These are phyloP conservation scores for Hirschfeldia incana DNA, from an alignment of 345 rosid species.

Conservation along the genomic window DNA sequence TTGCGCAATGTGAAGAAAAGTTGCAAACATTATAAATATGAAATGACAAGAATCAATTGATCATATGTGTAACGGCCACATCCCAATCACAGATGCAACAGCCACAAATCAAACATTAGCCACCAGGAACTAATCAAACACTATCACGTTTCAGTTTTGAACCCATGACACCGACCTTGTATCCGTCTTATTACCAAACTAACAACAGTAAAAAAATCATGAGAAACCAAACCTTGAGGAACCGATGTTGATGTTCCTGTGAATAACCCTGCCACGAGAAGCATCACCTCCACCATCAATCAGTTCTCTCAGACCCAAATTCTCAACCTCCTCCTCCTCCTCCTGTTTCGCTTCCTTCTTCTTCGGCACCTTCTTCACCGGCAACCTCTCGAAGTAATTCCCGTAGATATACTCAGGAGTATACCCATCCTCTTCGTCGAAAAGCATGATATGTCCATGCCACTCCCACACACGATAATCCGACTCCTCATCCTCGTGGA, in stretches of 20 bases:
- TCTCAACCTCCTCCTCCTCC: conserved; percentile 45
- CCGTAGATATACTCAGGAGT: conserved; percentile 94
- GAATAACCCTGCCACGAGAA: conserved; percentile 71
- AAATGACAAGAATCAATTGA: neutral
- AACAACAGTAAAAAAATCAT: neutral
- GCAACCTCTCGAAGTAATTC: conserved; percentile 92
- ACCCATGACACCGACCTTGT: no score
- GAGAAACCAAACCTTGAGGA: conserved; percentile 55
- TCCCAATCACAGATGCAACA: no score
- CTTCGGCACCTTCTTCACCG: conserved; percentile 44
- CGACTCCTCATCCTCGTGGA: conserved; percentile 72
- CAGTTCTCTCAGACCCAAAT: conserved; percentile 80
- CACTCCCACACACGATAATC: conserved; percentile 99
- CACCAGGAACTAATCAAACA: no score
- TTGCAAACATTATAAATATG: neutral
- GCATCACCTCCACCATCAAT: conserved; percentile 64
- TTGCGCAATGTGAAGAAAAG: neutral
- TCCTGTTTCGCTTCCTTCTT: conserved; percentile 47
- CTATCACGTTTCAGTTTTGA: no score
- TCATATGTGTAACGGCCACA: neutral
- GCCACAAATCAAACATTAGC: no score
- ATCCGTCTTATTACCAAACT: conserved; percentile 13
- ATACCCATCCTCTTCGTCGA: conserved; percentile 84
- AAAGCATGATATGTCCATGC: conserved; percentile 97
- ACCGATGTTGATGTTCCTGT: conserved; percentile 63